These are phyloP conservation scores for Boletus vermiculosoides DNA, from an alignment of 768 basidiomycete genomes.

Conservation along the genomic window DNA sequence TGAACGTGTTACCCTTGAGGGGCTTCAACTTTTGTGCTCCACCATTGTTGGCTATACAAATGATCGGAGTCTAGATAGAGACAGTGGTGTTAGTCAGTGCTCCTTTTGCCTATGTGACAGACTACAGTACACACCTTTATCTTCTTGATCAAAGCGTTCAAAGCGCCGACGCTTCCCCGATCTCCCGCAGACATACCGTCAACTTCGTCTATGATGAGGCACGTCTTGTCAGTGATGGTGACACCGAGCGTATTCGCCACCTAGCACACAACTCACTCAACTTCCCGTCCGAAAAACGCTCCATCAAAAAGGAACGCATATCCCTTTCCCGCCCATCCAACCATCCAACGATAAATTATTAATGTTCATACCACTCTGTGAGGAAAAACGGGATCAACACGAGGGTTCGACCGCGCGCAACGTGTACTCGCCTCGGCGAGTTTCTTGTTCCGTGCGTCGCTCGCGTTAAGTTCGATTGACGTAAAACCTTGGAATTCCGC, in stretches of 20 bases:
- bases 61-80: constrained; percentile 79
- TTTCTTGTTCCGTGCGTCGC: constrained; percentile 94
- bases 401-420: neutral
- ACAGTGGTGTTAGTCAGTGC: neutral
- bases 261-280: constrained; percentile 28
- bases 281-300: neutral
- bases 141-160: constrained; percentile 91
- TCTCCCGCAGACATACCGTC: constrained; percentile 99
- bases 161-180: constrained; percentile 91
- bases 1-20: constrained; percentile 65
- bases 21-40: constrained; percentile 91
- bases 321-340: constrained; percentile 64
- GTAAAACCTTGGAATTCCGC: constrained; percentile 89
- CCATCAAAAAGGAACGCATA: constrained; percentile 36
- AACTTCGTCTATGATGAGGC: constrained; percentile 99
- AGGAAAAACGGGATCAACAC: neutral
- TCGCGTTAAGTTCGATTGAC: constrained; percentile 95
- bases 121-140: constrained; percentile 66
- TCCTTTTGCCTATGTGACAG: too few relatives aligned
- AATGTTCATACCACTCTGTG: constrained; percentile 83
- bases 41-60: constrained; percentile 94
- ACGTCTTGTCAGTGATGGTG: constrained; percentile 71
- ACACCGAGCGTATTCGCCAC: constrained; percentile 68
- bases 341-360: constrained; percentile 87
- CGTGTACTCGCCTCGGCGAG: constrained; percentile 71